phyloP scores from a whole-genome alignment of 2,329 filamentous ascomycete species.

The Colletotrichum melonis region DNA sequence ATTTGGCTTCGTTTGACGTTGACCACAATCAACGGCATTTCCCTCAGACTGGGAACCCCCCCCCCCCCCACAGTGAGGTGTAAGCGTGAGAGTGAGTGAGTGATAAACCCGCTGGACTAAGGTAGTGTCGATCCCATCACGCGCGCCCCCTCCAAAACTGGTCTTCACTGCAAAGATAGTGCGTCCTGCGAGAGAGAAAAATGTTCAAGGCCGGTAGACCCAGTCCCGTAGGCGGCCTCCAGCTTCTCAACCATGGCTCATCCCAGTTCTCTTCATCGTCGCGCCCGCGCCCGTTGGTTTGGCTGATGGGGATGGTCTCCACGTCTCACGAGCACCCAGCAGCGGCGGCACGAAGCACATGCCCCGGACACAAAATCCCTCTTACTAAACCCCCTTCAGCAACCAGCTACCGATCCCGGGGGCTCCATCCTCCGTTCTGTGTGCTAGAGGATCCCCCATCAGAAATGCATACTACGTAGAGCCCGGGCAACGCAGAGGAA shows the following conservation, averaged over 20 bases:
- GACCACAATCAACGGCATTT: neutral
- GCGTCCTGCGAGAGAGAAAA: neutral
- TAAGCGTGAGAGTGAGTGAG: neutral
- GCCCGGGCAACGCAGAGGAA: neutral
- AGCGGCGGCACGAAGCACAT: neutral
- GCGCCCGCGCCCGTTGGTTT: neutral
- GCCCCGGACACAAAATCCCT: neutral
- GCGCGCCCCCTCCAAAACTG: neutral
- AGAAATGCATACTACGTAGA: neutral
- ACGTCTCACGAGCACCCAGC: neutral
- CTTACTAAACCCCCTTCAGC: neutral
- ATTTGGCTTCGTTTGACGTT: neutral
- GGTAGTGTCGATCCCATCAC: neutral
- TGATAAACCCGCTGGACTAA: constrained; percentile 3
- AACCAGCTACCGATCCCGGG: neutral
- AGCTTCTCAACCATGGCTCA: neutral
- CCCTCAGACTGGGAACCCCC: neutral
- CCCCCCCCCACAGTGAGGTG: neutral
- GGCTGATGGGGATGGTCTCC: neutral
- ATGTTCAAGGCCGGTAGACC: neutral
- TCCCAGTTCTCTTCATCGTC: neutral
- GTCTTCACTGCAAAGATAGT: neutral
- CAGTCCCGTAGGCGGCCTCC: neutral
- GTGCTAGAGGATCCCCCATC: neutral
- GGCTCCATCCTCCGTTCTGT: neutral